A percentile compares a stretch with the other conserved stretches of the same genome.
phyloP scores from a whole-genome alignment of 345 rosid genomes.

The Hypericum androsaemum region DNA sequence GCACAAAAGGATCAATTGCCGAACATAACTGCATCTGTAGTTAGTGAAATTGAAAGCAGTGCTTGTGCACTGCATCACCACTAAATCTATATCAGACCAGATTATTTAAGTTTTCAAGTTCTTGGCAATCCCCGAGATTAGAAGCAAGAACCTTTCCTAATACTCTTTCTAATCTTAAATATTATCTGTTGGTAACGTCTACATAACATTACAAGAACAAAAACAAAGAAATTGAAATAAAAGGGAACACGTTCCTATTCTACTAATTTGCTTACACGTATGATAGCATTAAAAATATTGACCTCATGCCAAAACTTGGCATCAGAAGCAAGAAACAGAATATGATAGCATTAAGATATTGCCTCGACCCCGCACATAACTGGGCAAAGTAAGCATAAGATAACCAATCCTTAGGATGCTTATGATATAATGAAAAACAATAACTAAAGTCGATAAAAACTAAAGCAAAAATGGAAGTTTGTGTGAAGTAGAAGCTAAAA shows the following conservation, averaged over 20 bases:
- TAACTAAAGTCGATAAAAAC: not conserved
- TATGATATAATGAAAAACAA: not conserved
- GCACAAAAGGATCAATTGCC: slow-evolving; percentile 94
- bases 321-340: no score
- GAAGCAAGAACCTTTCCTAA: slow-evolving; percentile 17
- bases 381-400: no score
- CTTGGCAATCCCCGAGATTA: slow-evolving; percentile 17
- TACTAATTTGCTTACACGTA: no score
- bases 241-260: no score
- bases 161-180: slow-evolving; percentile 15
- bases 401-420: no score
- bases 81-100: slow-evolving; percentile 57
- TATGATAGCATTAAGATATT: no score
- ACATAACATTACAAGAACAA: no score
- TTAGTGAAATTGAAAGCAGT: slow-evolving; percentile 83
- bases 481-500: slow-evolving; percentile 3
- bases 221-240: no score
- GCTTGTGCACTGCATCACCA: slow-evolving; percentile 74
- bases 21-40: slow-evolving; percentile 94
- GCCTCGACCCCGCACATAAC: no score
- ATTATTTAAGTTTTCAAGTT: slow-evolving; percentile 30
- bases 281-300: no score
- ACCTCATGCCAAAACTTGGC: no score
- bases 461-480: not conserved
- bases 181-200: no score